Conservation (phyloP, 2,329 filamentous ascomycete genomes). For the Alternaria gaisen region DNA sequence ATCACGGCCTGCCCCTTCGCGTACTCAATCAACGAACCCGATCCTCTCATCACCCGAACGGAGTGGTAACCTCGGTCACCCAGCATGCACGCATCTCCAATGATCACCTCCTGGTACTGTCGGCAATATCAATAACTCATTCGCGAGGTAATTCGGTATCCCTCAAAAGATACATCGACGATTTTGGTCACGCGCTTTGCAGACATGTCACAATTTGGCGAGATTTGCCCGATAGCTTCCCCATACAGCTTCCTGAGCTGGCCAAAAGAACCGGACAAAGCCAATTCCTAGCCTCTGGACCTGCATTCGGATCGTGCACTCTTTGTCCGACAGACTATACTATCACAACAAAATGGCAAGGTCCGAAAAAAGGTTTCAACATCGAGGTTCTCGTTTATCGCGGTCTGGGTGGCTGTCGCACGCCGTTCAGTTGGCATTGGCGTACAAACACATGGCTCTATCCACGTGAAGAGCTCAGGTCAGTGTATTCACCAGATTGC, state of each 20-base stretch:
- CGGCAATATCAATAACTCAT: conserved; percentile 20
- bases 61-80: conserved; percentile 7
- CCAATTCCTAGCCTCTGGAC: conserved; percentile 19
- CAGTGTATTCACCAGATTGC: conserved; percentile 13
- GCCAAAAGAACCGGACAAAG: conserved; percentile 9
- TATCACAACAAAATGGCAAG: conserved; percentile 26
- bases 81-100: conserved; percentile 27
- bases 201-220: conserved; percentile 16
- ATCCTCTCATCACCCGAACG: not conserved
- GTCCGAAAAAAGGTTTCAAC: conserved; percentile 19
- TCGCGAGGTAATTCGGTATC: conserved; percentile 13
- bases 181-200: conserved; percentile 12
- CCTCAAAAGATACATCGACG: conserved; percentile 22
- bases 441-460: conserved; percentile 5
- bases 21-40: conserved; percentile 12
- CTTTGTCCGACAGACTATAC: conserved; percentile 30
- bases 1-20: conserved; percentile 21
- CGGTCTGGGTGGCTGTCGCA: conserved; percentile 28
- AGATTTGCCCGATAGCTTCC: conserved; percentile 2
- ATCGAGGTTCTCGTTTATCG: conserved; percentile 23
- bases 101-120: conserved; percentile 26
- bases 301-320: conserved; percentile 27
- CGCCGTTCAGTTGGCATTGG: conserved; percentile 29
- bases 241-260: conserved; percentile 25
- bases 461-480: conserved; percentile 10